Evolutionary conservation across 768 basidiomycete genomes (phyloP).

Genomic region (Psilocybe sp.): DNA sequence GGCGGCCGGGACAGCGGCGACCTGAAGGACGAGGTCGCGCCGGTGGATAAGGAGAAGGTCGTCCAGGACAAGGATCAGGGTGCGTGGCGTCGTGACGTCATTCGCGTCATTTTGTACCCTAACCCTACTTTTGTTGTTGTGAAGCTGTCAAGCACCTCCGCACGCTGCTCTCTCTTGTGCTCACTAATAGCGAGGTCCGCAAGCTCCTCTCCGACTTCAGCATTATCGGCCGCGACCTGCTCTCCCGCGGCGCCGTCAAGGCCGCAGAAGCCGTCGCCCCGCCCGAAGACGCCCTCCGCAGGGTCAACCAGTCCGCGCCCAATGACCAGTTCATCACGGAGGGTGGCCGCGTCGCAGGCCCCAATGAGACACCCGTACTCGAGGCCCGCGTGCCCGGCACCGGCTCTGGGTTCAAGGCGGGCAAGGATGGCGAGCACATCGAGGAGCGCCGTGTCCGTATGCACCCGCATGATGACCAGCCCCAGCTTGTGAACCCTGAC

Average conservation of each 20-base stretch:
- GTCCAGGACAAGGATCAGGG: slow-evolving; percentile 64
- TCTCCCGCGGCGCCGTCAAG: slow-evolving; percentile 70
- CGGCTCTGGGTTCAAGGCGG: slow-evolving; percentile 4
- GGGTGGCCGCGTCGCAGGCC: slow-evolving; percentile 29
- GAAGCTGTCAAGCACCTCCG: slow-evolving; percentile 85
- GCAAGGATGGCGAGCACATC: too few relatives aligned
- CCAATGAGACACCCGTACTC: slow-evolving; percentile 31
- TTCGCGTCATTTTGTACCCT: background rate
- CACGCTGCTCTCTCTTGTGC: slow-evolving; percentile 79
- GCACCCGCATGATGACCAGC: slow-evolving; percentile 50
- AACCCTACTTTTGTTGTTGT: background rate
- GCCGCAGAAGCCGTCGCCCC: slow-evolving; percentile 72
- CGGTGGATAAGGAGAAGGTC: slow-evolving; percentile 54
- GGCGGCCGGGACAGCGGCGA: slow-evolving; percentile 19
- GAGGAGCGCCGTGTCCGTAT: slow-evolving; percentile 22
- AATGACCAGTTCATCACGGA: slow-evolving; percentile 62
- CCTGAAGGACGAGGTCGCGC: slow-evolving; percentile 30
- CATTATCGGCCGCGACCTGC: slow-evolving; percentile 78
- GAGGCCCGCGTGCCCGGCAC: slow-evolving; percentile 32
- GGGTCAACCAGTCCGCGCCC: slow-evolving; percentile 69
- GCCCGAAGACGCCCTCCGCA: slow-evolving; percentile 51
- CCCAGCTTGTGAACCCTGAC: slow-evolving; percentile 22
- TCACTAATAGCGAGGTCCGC: slow-evolving; percentile 92
- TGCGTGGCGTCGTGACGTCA: slow-evolving; percentile 22
- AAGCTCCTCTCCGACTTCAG: slow-evolving; percentile 83